Evolutionary conservation across 176 grass and related monocot species (phyloP).

Genomic region (Neostapfia colusana): DNA sequence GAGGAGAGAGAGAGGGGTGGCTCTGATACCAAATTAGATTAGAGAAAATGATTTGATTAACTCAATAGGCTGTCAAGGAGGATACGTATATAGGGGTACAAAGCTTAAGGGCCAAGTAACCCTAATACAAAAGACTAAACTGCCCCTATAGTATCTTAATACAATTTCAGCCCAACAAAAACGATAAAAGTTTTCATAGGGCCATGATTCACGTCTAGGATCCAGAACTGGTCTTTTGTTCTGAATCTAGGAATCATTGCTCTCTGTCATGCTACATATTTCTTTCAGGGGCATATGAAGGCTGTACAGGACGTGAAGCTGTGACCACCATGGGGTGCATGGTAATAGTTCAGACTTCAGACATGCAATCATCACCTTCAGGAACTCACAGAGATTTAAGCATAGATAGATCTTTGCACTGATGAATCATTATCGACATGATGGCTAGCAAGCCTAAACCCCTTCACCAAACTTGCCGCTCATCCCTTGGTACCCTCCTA

Average conservation of each 20-base stretch:
- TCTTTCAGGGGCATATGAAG: slow-evolving; percentile 30
- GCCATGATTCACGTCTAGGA: slow-evolving; percentile 24
- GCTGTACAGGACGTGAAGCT: slow-evolving; percentile 15
- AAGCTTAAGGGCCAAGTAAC: too few species aligned
- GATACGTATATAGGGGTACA: too few species aligned
- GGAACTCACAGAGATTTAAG: background rate
- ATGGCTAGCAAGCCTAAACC: slow-evolving; percentile 21
- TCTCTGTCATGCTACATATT: slow-evolving; percentile 26
- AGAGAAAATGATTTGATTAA: too few species aligned
- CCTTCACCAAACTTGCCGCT: slow-evolving; percentile 37
- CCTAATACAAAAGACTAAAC: too few species aligned
- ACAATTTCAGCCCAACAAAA: too few species aligned
- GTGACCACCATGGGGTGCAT: slow-evolving; percentile 24
- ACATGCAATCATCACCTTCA: slow-evolving; percentile 23
- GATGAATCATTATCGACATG: slow-evolving; percentile 21
- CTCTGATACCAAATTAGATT: too few species aligned
- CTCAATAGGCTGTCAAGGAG: too few species aligned
- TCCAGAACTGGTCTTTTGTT: slow-evolving; percentile 22
- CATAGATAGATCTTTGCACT: background rate
- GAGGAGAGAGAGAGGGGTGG: too few species aligned
- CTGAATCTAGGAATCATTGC: slow-evolving; percentile 34
- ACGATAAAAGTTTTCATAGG: slow-evolving; percentile 7
- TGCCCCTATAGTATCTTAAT: too few species aligned
- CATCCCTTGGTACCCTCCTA: slow-evolving; percentile 15
- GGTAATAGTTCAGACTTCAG: slow-evolving; percentile 38